Evolutionary conservation across 257 asterid species (phyloP).

Genomic region (Craterostigma plantagineum): DNA sequence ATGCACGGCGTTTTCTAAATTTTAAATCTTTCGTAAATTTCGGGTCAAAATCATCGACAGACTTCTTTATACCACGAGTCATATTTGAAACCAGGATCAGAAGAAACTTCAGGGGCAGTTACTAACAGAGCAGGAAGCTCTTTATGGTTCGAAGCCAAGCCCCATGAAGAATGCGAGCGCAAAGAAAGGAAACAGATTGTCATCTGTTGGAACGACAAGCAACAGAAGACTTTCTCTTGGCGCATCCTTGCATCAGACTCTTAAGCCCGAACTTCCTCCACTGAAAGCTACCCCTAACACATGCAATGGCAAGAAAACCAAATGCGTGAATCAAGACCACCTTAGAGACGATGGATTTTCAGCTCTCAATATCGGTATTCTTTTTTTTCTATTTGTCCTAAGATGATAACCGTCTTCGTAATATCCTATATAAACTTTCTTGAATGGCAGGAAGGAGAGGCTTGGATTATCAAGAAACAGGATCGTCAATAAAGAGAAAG

Average conservation of each 20-base stretch:
- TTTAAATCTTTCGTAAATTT: conserved; percentile 4
- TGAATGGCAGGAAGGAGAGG: conserved; percentile 62
- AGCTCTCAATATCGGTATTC: conserved; percentile 50
- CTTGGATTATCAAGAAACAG: conserved; percentile 49
- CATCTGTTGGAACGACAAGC: conserved; percentile 31
- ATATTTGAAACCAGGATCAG: conserved; percentile 48
- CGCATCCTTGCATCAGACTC: conserved; percentile 27
- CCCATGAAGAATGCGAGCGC: conserved; percentile 31
- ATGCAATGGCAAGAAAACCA: conserved; percentile 22
- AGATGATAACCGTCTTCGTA: too few species aligned
- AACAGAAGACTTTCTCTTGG: conserved; percentile 47
- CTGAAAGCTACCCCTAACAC: conserved; percentile 32
- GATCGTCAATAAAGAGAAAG: conserved; percentile 39
- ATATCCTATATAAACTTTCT: not conserved
- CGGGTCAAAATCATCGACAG: conserved; percentile 3
- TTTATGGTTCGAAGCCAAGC: conserved; percentile 57
- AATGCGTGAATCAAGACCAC: conserved; percentile 20
- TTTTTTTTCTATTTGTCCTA: conserved; percentile 4
- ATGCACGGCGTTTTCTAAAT: conserved; percentile 6
- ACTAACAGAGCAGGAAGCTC: conserved; percentile 42
- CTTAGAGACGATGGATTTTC: conserved; percentile 32
- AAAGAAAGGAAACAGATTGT: conserved; percentile 33
- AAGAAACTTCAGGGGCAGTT: conserved; percentile 55
- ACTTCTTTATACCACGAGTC: not conserved
- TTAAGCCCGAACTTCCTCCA: conserved; percentile 21